phyloP scores from a whole-genome alignment of 306 rosid species.

The Senna tora region DNA sequence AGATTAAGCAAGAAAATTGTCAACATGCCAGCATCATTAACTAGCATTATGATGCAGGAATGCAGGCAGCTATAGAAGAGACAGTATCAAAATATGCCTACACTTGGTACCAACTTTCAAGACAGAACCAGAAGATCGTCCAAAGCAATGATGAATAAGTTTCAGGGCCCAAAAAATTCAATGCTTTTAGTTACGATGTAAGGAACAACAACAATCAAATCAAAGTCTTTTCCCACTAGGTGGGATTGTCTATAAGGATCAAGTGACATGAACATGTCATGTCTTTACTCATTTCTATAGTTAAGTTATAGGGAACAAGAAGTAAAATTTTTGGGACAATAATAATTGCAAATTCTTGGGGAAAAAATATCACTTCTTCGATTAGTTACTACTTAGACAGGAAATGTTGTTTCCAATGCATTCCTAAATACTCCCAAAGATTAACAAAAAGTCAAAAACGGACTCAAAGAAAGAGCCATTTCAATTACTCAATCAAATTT shows the following conservation, averaged over 20 bases:
- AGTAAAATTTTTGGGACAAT: neutral
- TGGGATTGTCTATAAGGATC: too few relatives aligned
- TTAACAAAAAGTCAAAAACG: constrained; percentile 7
- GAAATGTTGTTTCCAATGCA: neutral
- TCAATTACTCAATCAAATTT: constrained; percentile 11
- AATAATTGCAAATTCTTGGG: neutral
- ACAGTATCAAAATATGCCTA: neutral
- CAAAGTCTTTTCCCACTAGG: too few relatives aligned
- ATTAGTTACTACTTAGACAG: neutral
- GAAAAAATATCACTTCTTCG: neutral
- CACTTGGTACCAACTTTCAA: neutral
- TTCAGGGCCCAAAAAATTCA: neutral
- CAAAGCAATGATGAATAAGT: neutral
- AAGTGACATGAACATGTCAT: too few relatives aligned
- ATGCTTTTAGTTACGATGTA: neutral
- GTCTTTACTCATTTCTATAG: too few relatives aligned
- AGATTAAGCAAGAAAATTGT: neutral
- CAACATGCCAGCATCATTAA: neutral
- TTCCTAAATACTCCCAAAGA: neutral
- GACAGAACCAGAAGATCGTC: neutral
- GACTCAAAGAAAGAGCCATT: constrained; percentile 12
- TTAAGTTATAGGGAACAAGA: neutral
- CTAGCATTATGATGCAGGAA: constrained; percentile 8
- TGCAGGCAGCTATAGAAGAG: neutral
- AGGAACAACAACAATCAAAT: too few relatives aligned